Evolutionary conservation across 148 eudicot genomes (phyloP).

Genomic region (Pouteria glomerata): DNA sequence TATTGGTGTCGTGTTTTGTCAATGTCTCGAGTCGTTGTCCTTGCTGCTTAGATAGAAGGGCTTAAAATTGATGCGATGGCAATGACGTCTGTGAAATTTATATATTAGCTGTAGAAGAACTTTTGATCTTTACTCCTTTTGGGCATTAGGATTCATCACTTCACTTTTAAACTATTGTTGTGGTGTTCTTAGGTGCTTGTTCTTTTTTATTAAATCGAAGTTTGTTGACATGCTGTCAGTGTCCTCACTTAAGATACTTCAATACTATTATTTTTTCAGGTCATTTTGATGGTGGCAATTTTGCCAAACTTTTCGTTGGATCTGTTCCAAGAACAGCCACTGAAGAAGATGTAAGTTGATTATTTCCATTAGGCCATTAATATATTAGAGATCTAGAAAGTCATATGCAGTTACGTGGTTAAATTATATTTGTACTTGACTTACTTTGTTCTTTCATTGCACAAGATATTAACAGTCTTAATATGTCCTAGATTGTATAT

Average conservation of each 20-base stretch:
- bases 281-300: conserved; percentile 43
- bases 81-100: background rate
- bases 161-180: background rate
- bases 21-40: too few relatives aligned
- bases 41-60: too few relatives aligned
- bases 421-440: background rate
- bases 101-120: background rate
- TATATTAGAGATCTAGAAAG: background rate
- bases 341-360: conserved; percentile 73
- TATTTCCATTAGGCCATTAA: background rate
- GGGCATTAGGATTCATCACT: background rate
- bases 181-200: background rate
- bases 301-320: conserved; percentile 85
- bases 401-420: background rate
- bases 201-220: background rate
- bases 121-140: background rate
- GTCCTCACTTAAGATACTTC: background rate
- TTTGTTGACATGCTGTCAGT: background rate
- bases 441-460: background rate
- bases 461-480: background rate
- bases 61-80: too few relatives aligned
- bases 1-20: too few relatives aligned
- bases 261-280: conserved; percentile 27
- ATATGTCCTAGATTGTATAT: background rate
- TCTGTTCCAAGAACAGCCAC: conserved; percentile 85